These are phyloP conservation scores for Arctium lappa DNA, from an alignment of 129 eudicot genomes.

Conservation along the genomic window DNA sequence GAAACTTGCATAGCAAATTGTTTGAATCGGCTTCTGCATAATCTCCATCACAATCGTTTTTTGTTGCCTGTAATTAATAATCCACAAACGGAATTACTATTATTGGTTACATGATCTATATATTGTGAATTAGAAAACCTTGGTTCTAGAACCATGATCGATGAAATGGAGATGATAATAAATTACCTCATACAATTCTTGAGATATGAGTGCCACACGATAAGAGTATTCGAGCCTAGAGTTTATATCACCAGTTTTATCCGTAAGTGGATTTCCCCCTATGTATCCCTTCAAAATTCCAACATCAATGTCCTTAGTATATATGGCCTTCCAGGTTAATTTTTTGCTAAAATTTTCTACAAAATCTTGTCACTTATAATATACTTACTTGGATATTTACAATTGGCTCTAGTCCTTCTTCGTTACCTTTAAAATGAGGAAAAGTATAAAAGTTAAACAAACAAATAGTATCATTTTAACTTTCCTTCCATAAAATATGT, in stretches of 20 bases:
- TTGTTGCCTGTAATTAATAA: constrained; percentile 1
- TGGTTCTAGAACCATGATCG: background rate
- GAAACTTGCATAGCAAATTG: constrained; percentile 10
- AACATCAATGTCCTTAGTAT: background rate
- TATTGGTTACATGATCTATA: background rate
- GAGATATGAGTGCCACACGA: constrained; percentile 25
- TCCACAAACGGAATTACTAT: background rate
- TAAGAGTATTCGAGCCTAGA: constrained; percentile 24
- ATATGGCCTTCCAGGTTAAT: background rate
- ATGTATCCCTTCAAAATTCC: constrained; percentile 22
- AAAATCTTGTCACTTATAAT: background rate
- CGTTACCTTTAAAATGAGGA: constrained; percentile 10
- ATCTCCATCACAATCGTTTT: constrained; percentile 24
- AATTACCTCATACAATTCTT: constrained; percentile 24
- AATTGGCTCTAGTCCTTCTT: constrained; percentile 18
- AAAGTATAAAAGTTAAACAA: background rate
- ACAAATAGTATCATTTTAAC: background rate
- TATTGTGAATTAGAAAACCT: background rate
- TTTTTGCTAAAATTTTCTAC: background rate
- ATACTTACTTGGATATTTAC: constrained; percentile 13
- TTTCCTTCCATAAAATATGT: background rate
- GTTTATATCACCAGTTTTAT: constrained; percentile 11
- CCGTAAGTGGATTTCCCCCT: constrained; percentile 24
- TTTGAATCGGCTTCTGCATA: constrained; percentile 21
- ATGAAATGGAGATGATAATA: background rate